Base-by-base conservation (phyloP, 345 rosid genomes). In the Populus simonii region DNA sequence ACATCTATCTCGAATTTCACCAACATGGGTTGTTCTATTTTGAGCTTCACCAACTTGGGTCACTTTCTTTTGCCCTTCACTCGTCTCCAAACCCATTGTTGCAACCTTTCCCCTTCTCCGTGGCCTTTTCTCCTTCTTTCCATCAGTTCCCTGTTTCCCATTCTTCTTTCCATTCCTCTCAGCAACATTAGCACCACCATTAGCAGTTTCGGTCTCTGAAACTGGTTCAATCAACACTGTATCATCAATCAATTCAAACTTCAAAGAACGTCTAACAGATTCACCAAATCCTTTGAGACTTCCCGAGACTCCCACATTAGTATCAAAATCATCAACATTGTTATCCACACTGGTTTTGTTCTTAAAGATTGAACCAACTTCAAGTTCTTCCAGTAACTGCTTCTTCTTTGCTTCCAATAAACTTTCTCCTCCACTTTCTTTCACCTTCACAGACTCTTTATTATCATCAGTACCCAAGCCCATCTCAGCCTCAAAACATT, bases 201-300 rank as follows among this genome's bases (percentile, higher is more conserved):
- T 82, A 61, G 79, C 83, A 61, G 61, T 79, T 84, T 80, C 82
- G 36, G 78, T 55, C 53, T 83, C 72, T 11, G 76, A 63, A 78
- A 88, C 70, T 9, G 90, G 83, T 76, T 83, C 88, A 81, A 91
- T 82, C 88, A 92, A 70, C 4, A 91, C 96, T 18, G 92, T 91
- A 79, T 94, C 94, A 82, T 94, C 98, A 73, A 92, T 83, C 35
- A 93, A 81, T 77, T 90, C 86, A 75, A 91, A 73, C 77, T 85
- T 88, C 82, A 89, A 66, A 16, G 99, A 86, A 67, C 79, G 74
- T 27, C 88, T 83, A 73, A 71, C 79, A 68, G 80, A 76, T 12
- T 63, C 80, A 66, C 80, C 85, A 31, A 76, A 70, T 67, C 81
- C 82, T 36, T 80, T 77, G 38, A 76, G 71, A 76, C 45, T 70